Evolutionary conservation across 305 asterid species (phyloP).

Genomic region (Rubia tinctorum): DNA sequence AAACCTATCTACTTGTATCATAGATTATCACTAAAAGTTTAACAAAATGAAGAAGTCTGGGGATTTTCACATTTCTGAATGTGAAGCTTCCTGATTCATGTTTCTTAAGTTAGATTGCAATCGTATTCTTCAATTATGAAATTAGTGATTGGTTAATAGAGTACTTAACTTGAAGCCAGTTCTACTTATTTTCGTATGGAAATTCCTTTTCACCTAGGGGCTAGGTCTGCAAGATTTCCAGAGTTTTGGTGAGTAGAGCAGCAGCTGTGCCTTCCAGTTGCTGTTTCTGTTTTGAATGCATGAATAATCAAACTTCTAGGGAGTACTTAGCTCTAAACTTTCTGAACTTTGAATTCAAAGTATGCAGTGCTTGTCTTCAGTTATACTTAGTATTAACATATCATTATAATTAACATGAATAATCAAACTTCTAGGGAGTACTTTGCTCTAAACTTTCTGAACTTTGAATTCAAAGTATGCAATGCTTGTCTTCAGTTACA

Average conservation of each 20-base stretch:
- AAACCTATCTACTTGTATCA: neutral
- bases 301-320: neutral
- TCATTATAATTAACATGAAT: neutral
- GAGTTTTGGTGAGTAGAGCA: neutral
- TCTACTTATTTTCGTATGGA: neutral
- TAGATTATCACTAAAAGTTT: neutral
- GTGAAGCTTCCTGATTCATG: neutral
- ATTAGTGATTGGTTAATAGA: neutral
- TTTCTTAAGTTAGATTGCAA: neutral
- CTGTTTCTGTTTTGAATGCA: neutral
- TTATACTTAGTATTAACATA: neutral
- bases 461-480: neutral
- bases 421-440: neutral
- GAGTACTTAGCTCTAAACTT: neutral
- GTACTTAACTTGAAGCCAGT: neutral
- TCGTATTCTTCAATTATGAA: neutral
- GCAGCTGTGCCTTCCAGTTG: neutral
- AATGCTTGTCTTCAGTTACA: neutral
- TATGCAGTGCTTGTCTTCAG: neutral
- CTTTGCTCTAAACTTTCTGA: neutral
- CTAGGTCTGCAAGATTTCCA: neutral
- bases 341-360: neutral
- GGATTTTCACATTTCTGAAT: neutral
- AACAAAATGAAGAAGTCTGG: neutral
- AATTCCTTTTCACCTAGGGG: neutral